Conservation (phyloP, 192 early-diverging fungal species). For the Coemansia sp. region DNA sequence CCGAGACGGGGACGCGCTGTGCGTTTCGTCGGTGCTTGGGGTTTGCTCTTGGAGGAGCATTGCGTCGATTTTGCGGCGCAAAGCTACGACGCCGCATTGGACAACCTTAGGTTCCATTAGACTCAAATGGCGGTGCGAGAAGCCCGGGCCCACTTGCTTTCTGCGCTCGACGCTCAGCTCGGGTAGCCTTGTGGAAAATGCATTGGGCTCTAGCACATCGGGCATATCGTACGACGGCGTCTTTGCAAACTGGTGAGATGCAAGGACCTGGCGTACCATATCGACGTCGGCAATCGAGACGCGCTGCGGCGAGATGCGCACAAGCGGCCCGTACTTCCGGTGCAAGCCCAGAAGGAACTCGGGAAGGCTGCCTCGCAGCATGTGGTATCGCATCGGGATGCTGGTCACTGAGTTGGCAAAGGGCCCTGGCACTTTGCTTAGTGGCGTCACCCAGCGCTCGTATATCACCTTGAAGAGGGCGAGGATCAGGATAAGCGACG, state of each 20-base stretch:
- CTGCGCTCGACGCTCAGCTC: slow-evolving; percentile 35
- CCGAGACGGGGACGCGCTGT: background rate
- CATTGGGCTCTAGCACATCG: slow-evolving; percentile 21
- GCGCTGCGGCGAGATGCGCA: slow-evolving; percentile 45
- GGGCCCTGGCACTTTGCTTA: slow-evolving; percentile 27
- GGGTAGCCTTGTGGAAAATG: slow-evolving; percentile 37
- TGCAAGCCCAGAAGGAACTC: slow-evolving; percentile 22
- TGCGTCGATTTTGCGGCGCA: slow-evolving; percentile 18
- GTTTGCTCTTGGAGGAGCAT: background rate
- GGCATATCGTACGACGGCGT: slow-evolving; percentile 40
- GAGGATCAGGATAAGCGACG: slow-evolving; percentile 22
- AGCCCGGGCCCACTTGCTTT: slow-evolving; percentile 39
- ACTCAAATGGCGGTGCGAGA: slow-evolving; percentile 33
- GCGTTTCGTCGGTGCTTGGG: background rate
- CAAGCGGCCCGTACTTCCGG: slow-evolving; percentile 27
- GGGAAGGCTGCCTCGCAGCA: slow-evolving; percentile 44
- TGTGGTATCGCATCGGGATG: slow-evolving; percentile 49
- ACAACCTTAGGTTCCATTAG: slow-evolving; percentile 30
- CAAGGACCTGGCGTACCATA: slow-evolving; percentile 29
- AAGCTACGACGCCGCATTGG: slow-evolving; percentile 13
- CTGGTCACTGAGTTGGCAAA: slow-evolving; percentile 33
- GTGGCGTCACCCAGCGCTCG: slow-evolving; percentile 51
- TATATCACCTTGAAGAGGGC: slow-evolving; percentile 44
- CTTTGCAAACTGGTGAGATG: slow-evolving; percentile 33
- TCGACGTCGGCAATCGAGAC: slow-evolving; percentile 32